phyloP scores from a whole-genome alignment of 352 stramenopile species.

The Lagenidium giganteum region DNA sequence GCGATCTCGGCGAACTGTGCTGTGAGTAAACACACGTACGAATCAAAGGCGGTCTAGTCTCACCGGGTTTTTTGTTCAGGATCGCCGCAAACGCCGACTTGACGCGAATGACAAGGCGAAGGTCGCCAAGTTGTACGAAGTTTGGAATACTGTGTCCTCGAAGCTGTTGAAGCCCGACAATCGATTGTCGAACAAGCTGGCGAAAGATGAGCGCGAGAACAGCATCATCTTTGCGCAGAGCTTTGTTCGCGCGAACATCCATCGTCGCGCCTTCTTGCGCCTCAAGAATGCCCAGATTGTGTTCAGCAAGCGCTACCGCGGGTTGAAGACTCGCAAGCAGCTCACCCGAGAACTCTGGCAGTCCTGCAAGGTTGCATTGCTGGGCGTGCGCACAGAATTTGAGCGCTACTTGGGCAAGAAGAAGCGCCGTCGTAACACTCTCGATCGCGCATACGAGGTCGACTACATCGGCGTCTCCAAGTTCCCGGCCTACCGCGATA shows the following conservation, averaged over 20 bases:
- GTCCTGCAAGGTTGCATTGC: conserved; percentile 64
- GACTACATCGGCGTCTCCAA: conserved; percentile 80
- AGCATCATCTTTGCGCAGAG: conserved; percentile 72
- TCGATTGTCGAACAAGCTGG: conserved; percentile 35
- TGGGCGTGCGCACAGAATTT: conserved; percentile 80
- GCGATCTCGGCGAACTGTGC: conserved; percentile 60
- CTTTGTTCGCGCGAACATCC: conserved; percentile 44
- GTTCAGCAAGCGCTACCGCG: conserved; percentile 75
- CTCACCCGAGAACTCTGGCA: conserved; percentile 58
- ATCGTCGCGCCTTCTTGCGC: conserved; percentile 48
- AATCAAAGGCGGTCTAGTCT: too few species aligned
- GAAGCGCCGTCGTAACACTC: conserved; percentile 74
- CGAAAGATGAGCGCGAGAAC: conserved; percentile 58
- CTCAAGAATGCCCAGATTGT: conserved; percentile 61
- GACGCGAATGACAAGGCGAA: conserved; percentile 48
- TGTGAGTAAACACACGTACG: too few species aligned
- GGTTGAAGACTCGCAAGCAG: conserved; percentile 69
- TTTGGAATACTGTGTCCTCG: conserved; percentile 47
- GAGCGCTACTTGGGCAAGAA: conserved; percentile 83
- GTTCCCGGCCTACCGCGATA: conserved; percentile 53
- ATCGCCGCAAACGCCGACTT: conserved; percentile 55
- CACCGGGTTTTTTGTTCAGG: too few species aligned
- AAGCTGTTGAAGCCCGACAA: conserved; percentile 52
- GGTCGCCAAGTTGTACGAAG: conserved; percentile 50
- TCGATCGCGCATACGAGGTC: conserved; percentile 66